Evolutionary conservation across 495 filamentous ascomycete species (phyloP).

Genomic region (Penicillium cosmopolitanum): DNA sequence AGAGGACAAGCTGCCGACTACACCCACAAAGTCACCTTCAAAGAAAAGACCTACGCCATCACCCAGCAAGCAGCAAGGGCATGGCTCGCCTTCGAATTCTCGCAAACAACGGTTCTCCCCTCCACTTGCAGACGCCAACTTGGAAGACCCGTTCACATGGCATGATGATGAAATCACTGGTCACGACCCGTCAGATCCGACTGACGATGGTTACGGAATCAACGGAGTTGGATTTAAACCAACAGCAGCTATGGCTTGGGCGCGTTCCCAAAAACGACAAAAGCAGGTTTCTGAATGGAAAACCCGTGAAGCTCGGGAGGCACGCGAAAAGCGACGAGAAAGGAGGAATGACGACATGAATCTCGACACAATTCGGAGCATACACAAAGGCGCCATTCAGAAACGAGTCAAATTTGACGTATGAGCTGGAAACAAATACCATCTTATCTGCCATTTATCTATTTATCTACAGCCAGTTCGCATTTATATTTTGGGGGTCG

Average conservation of each 20-base stretch:
- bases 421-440: constrained; percentile 13
- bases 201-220: constrained; percentile 78
- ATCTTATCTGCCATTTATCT: neutral
- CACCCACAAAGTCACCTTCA: constrained; percentile 20
- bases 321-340: constrained; percentile 72
- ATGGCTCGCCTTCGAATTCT: constrained; percentile 28
- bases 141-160: constrained; percentile 68
- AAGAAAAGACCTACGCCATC: constrained; percentile 23
- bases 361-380: constrained; percentile 34
- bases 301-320: constrained; percentile 80
- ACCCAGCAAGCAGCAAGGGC: constrained; percentile 32
- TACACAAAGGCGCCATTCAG: constrained; percentile 41
- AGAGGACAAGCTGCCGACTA: neutral
- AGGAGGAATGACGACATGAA: constrained; percentile 54
- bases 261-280: constrained; percentile 70
- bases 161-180: constrained; percentile 84
- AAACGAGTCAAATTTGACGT: constrained; percentile 52
- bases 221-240: constrained; percentile 93
- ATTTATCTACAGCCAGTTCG: neutral
- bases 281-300: constrained; percentile 86
- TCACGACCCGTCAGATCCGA: constrained; percentile 72
- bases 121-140: constrained; percentile 47
- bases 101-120: constrained; percentile 44
- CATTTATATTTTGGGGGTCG: constrained; percentile 1
- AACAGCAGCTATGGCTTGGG: constrained; percentile 79